Base-by-base conservation (phyloP, 176 grass and related monocot species). In the Oryza officinalis region DNA sequence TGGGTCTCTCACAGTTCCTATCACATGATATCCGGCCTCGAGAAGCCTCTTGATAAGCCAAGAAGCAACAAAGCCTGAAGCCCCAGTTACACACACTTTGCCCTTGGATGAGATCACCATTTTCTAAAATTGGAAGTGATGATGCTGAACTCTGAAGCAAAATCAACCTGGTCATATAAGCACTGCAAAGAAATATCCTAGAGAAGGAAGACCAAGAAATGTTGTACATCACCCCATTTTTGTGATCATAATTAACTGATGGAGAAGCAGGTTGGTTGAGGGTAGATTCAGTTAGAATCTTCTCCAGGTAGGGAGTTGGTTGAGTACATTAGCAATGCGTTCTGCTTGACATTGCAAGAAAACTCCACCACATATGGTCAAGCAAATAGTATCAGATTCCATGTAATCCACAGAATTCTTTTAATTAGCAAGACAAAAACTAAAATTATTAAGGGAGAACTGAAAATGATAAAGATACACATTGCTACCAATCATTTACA, bases 61-160 rank as follows among this genome's bases (percentile, higher is more conserved):
- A 64, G 95, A 94, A 65, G 92, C 95, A 84, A 94, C 30, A 63
- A 86, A 97, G 27, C 95, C 95, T 30, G 92, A 84, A 7, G 90
- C 94, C 67, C 94, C 94, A 33, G 94, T 97, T 10, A 97, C 94
- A 43, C 92, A 97, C 15, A 97, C 90, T 87, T 91, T 93, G 41
- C 90, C 88, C 72, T 86, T 90, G 67, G 12, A 44, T 86, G 79
- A 82, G 73, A 0, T 86, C 79, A 82, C 88, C 88, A 90, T 90
- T 61, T 32, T 78, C 67, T 82, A 9, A 44, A 76, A 72, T 38
- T 45, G 26, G 59, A 72, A 50, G 11, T 27, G 73, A 63, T 65
- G 72, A 57, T 67, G 57, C 0, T 82, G 67, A 78, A 46, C 37
- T 46, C 22, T 27, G 30, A 40, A 72, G 78, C 44, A 66, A 66